These are phyloP conservation scores for Stentor roeselii DNA, from an alignment of 73 alveolate species.

Conservation along the genomic window DNA sequence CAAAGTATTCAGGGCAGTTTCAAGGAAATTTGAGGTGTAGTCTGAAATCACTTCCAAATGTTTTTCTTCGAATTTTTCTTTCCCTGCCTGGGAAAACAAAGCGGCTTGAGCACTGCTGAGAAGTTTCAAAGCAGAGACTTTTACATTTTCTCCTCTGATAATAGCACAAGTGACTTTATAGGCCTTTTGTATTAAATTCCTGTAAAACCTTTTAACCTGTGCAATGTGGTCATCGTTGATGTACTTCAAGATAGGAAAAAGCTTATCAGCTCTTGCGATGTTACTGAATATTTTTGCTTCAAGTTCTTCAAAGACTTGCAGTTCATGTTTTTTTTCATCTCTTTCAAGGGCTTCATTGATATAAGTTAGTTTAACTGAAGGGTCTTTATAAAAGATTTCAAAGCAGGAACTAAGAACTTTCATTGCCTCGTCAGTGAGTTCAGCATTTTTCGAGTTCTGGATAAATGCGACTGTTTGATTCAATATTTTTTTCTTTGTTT, in stretches of 20 bases:
- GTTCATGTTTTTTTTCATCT: background rate
- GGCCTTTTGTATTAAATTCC: background rate
- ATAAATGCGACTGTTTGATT: background rate
- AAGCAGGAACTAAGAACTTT: background rate
- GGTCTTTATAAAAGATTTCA: constrained; percentile 6
- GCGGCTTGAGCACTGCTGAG: constrained; percentile 1
- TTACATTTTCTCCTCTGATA: background rate
- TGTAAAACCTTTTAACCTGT: background rate
- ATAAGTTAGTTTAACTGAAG: background rate
- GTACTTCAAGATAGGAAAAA: background rate
- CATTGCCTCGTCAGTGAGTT: background rate
- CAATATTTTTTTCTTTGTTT: background rate
- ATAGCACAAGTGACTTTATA: background rate
- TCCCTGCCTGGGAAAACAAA: constrained; percentile 14
- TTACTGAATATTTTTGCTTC: background rate
- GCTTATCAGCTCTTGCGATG: constrained; percentile 20
- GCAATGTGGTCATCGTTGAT: background rate
- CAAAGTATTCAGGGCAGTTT: background rate
- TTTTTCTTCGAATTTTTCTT: background rate
- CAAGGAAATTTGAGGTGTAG: background rate
- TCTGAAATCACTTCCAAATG: background rate
- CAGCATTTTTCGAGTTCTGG: background rate
- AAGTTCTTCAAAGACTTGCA: constrained; percentile 2
- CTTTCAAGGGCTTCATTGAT: background rate
- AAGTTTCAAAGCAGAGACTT: background rate